Conservation (phyloP, 1,139 yeast genomes). For the Kazachstania sp. region DNA sequence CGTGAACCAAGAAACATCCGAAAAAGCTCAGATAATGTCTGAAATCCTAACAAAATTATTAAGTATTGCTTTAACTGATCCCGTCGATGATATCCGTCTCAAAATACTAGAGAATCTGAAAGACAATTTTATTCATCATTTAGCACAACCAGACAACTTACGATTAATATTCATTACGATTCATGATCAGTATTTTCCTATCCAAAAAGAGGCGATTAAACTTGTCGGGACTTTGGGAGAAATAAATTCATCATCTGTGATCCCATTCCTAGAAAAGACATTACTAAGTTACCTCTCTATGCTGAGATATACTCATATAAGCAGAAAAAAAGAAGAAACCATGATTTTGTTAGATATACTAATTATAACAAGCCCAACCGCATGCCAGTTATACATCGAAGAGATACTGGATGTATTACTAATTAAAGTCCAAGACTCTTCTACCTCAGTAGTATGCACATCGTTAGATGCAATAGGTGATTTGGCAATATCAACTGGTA, state of each 20-base stretch:
- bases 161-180: constrained; percentile 76
- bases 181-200: constrained; percentile 82
- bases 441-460: constrained; percentile 77
- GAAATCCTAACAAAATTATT: constrained; percentile 75
- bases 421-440: constrained; percentile 64
- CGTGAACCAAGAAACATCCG: not conserved
- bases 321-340: constrained; percentile 80
- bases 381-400: constrained; percentile 81
- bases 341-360: constrained; percentile 67
- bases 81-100: constrained; percentile 70
- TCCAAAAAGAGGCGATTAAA: constrained; percentile 70
- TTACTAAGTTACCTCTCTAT: constrained; percentile 78
- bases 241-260: constrained; percentile 91
- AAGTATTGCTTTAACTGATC: constrained; percentile 85
- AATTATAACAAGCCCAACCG: constrained; percentile 67
- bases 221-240: constrained; percentile 77
- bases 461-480: constrained; percentile 89
- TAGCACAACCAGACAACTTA: constrained; percentile 90
- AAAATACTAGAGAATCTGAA: constrained; percentile 71
- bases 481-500: constrained; percentile 80
- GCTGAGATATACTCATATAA: constrained; percentile 65
- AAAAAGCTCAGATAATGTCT: constrained; percentile 56
- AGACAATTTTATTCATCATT: constrained; percentile 75
- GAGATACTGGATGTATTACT: constrained; percentile 80
- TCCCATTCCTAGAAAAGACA: constrained; percentile 82